Evolutionary conservation across 305 asterid species (phyloP), one percentile per base, ranked within the genome.

Genomic region (Rubia peregrina): DNA sequence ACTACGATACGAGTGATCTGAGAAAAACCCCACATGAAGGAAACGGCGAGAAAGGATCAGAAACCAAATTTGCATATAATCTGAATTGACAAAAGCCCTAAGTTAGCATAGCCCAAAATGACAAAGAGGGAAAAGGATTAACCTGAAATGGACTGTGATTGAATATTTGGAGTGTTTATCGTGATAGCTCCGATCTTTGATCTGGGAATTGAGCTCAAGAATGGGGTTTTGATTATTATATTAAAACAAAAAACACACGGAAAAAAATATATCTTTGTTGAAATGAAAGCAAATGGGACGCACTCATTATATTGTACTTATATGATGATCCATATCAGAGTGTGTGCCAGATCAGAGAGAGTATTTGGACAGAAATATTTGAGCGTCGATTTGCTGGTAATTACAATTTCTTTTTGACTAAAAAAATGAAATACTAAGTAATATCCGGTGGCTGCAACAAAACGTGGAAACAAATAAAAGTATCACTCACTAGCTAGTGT

Each of bases 391-490:
- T 51, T 24, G 63, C 71, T 67, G 46, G 68, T 19, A 46, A 65
- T 57, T 19, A 17, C 21, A 63, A 36, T 16, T 36, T 24, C 12
- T 5, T 24, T 56, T 22, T 7, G 36, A 69, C 24, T 1, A 30
- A 30, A 22, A 62, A 72, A 64, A 67, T 68, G 75, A 49, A n/a
- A 71, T 57, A 75, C 36, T 49, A 74, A 71, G 76, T 71, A 74
- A 57, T 62, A 57, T 38, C 71, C 51, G 57, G 65, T 13, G 57
- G 61, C 33, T 61, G 64, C 67, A 68, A 77, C 79, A 79, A 82
- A 88, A 86, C 89, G 87, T 86, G 90, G 82, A 79, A 73, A 74
- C 83, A 82, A 78, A 76, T 85, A 69, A 80, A 83, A 78, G 89
- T 67, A 81, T 83, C 81, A 63, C 30, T 63, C 68, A 17, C 68